Evolutionary conservation across 1,284 basidiomycete species (phyloP).

Genomic region (Thelephora terrestris): DNA sequence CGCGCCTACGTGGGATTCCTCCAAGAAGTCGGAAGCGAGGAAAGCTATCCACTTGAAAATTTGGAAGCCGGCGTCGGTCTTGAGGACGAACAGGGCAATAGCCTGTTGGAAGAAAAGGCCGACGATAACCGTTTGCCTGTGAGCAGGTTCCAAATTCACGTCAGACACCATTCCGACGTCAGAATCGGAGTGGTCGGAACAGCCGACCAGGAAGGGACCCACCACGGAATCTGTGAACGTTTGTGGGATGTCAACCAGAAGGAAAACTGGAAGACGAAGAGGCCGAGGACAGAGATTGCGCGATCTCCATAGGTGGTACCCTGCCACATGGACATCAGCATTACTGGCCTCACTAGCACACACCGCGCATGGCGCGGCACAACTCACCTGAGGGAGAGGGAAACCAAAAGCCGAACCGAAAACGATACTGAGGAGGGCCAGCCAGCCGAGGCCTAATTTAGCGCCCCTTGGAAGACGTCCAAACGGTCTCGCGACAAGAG

Average conservation of each 20-base stretch:
- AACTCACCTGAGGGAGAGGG: conserved; percentile 42
- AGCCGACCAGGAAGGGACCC: conserved; percentile 5
- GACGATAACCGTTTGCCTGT: conserved; percentile 72
- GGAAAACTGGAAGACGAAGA: conserved; percentile 65
- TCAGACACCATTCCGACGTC: not conserved
- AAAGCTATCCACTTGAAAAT: conserved; percentile 76
- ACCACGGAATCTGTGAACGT: conserved; percentile 61
- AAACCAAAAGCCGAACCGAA: conserved; percentile 82
- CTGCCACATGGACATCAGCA: conserved; percentile 23
- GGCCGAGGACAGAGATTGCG: conserved; percentile 71
- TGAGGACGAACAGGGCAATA: conserved; percentile 80
- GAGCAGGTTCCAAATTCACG: not conserved
- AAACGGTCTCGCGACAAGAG: conserved; percentile 57
- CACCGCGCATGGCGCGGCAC: not conserved
- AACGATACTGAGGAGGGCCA: conserved; percentile 61
- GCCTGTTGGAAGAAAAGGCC: conserved; percentile 79
- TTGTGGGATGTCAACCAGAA: conserved; percentile 59
- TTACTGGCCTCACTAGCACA: too few relatives aligned
- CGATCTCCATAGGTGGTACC: conserved; percentile 64
- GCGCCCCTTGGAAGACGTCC: conserved; percentile 48
- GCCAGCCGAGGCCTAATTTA: conserved; percentile 60
- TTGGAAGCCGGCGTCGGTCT: conserved; percentile 67
- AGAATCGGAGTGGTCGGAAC: too few relatives aligned
- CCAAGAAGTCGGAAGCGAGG: conserved; percentile 65
- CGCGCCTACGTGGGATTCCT: conserved; percentile 53